These are phyloP conservation scores for Xylaria digitata DNA, from an alignment of 2,329 filamentous ascomycete genomes.

Conservation along the genomic window DNA sequence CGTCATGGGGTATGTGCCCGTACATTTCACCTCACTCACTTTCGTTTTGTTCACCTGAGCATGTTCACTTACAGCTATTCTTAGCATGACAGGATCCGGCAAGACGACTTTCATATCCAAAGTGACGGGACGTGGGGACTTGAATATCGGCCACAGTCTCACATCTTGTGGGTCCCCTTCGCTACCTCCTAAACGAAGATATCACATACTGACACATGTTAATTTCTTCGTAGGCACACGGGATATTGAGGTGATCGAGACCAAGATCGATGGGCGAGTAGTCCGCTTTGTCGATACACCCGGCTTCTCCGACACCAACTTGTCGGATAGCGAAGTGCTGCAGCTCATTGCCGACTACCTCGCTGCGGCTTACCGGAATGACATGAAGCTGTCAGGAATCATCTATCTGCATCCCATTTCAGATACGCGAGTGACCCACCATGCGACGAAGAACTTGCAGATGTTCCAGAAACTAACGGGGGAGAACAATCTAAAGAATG, in stretches of 20 bases:
- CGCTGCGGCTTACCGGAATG: slow-evolving; percentile 46
- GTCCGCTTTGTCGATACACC: slow-evolving; percentile 58
- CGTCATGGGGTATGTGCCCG: slow-evolving; percentile 39
- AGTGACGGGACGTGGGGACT: slow-evolving; percentile 48
- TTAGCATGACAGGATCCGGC: slow-evolving; percentile 53
- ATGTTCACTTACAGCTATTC: slow-evolving; percentile 1
- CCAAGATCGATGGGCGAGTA: slow-evolving; percentile 45
- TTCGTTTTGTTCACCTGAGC: neutral
- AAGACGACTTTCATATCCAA: slow-evolving; percentile 54
- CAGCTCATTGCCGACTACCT: slow-evolving; percentile 56
- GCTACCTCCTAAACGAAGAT: neutral
- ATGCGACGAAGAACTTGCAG: slow-evolving; percentile 54
- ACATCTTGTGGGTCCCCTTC: slow-evolving; percentile 46
- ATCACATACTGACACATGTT: neutral
- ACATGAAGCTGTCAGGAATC: slow-evolving; percentile 55
- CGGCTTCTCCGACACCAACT: slow-evolving; percentile 59
- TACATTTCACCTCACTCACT: neutral
- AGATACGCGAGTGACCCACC: slow-evolving; percentile 55
- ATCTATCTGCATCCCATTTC: slow-evolving; percentile 60
- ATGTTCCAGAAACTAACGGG: slow-evolving; percentile 60
- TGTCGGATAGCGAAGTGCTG: slow-evolving; percentile 58
- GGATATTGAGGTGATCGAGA: slow-evolving; percentile 48
- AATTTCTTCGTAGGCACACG: slow-evolving; percentile 44
- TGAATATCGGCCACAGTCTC: slow-evolving; percentile 51
- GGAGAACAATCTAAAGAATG: slow-evolving; percentile 53